Percentiles rank a stretch among this genome's conserved stretches.
Conservation (phyloP, 2,329 filamentous ascomycete genomes). For the Neurospora crassa region DNA sequence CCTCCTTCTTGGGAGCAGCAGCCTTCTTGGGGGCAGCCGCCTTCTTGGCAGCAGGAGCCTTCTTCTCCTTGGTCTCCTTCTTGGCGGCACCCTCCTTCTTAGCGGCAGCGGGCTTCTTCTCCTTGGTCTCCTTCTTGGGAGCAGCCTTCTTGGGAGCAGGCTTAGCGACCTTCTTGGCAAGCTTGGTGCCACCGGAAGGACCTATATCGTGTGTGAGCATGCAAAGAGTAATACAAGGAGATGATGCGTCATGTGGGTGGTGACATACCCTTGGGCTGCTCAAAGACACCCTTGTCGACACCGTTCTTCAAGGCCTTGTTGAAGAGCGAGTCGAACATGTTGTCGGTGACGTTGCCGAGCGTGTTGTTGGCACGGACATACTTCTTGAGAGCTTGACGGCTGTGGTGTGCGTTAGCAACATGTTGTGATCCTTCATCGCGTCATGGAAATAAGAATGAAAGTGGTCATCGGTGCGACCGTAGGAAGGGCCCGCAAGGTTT, state of each 20-base stretch:
- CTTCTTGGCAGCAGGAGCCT: slow-evolving; percentile 18
- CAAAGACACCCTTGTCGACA: slow-evolving; percentile 79
- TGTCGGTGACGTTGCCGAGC: slow-evolving; percentile 31
- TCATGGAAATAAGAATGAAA: not conserved
- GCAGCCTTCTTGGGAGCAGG: slow-evolving; percentile 24
- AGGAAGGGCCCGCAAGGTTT: not conserved
- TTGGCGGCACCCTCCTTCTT: slow-evolving; percentile 27
- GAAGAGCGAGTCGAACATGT: slow-evolving; percentile 64
- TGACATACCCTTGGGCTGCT: slow-evolving; percentile 77
- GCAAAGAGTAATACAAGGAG: not conserved
- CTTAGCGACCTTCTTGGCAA: slow-evolving; percentile 63
- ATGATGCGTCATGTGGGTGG: not conserved
- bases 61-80: slow-evolving; percentile 24
- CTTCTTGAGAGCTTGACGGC: slow-evolving; percentile 53
- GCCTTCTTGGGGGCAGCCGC: slow-evolving; percentile 24
- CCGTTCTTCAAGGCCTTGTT: slow-evolving; percentile 76
- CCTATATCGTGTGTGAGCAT: slow-evolving; percentile 36
- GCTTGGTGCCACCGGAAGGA: slow-evolving; percentile 83
- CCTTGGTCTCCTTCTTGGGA: slow-evolving; percentile 30
- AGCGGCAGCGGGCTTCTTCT: slow-evolving; percentile 28
- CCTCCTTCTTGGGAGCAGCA: slow-evolving; percentile 23
- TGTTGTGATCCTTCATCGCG: not conserved
- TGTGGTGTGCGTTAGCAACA: slow-evolving; percentile 24
- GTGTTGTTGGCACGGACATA: slow-evolving; percentile 48
- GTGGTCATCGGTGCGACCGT: slow-evolving; percentile 6